These are phyloP conservation scores for Bassia scoparia DNA, from an alignment of 148 eudicot species.

Conservation along the genomic window DNA sequence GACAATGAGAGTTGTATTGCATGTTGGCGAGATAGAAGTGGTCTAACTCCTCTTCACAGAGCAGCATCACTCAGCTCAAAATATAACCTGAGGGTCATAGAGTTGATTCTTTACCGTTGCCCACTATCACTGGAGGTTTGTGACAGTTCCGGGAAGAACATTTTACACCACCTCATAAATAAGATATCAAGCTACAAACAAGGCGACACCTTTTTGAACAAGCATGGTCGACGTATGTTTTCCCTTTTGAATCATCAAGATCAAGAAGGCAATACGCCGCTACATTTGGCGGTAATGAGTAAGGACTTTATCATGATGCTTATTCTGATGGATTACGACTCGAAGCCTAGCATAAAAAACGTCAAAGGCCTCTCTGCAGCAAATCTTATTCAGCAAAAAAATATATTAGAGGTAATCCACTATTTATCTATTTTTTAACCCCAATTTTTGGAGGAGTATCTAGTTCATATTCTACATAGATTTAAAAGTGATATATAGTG, in stretches of 20 bases:
- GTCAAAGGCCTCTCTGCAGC: not conserved
- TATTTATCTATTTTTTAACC: too few relatives aligned
- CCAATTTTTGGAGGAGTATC: too few relatives aligned
- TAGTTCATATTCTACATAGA: too few relatives aligned
- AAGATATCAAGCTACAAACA: not conserved
- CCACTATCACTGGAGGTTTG: not conserved
- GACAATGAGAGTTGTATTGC: not conserved
- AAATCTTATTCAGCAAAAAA: not conserved
- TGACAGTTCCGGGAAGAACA: not conserved
- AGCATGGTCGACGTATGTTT: not conserved
- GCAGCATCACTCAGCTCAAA: not conserved
- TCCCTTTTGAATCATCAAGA: not conserved
- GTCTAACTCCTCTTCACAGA: slow-evolving; percentile 7
- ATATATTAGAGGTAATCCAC: not conserved
- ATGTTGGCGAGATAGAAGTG: not conserved
- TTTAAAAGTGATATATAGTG: too few relatives aligned
- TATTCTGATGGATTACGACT: not conserved
- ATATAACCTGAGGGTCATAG: not conserved
- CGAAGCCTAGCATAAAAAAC: not conserved
- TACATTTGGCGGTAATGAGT: slow-evolving; percentile 7
- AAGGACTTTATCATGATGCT: slow-evolving; percentile 5
- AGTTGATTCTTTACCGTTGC: not conserved
- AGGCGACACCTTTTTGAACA: not conserved
- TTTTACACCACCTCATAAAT: slow-evolving; percentile 3
- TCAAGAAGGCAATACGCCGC: slow-evolving; percentile 4